Base-by-base conservation (phyloP, 139 green algal genomes). In the Prasinococcaceae sp. region DNA sequence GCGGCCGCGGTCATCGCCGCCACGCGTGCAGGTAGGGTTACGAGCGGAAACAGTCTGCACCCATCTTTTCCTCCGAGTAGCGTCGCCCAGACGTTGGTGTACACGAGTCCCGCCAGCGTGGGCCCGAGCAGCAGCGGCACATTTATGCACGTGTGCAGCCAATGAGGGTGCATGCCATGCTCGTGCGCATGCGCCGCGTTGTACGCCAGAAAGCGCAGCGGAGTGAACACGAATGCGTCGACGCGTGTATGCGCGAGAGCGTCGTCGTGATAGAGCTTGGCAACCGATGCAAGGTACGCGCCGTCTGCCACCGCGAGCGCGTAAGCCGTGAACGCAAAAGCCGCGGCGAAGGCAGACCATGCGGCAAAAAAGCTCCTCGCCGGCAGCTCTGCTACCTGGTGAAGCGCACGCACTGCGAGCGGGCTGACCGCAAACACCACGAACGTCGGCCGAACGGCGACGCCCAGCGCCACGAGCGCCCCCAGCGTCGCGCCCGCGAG, bases 71-170 rank as follows among this genome's bases (percentile, higher is more conserved):
- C n/a, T n/a, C n/a, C n/a, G n/a, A n/a, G n/a, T n/a, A n/a, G n/a
- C n/a, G n/a, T n/a, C n/a, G n/a, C n/a, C n/a, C n/a, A n/a, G n/a
- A n/a, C n/a, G n/a, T n/a, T n/a, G n/a, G n/a, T n/a, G n/a, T n/a
- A n/a, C n/a, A n/a, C n/a, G n/a, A n/a, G n/a, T n/a, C n/a, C n/a
- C n/a, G n/a, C n/a, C n/a, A n/a, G n/a, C 17, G 33, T 8, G 10
- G 49, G 49, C 6, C 49, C 49, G 35, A 57, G 46, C 32, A 57
- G 17, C n/a, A 57, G 2, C 8, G 35, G 35, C 8, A 22, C 49
- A 33, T 46, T 57, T 3, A 57, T 23, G 22, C 33, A 3, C 2
- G 35, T 12, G 35, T 57, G 49, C 49, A 22, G 25, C 32, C 24
- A 30, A 22, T 36, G 22, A 2, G 25, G 20, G 33, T 57, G 49